Evolutionary conservation across 2,329 filamentous ascomycete genomes (phyloP), one percentile per base, ranked within the genome.

Genomic region (Neonectria hederae): DNA sequence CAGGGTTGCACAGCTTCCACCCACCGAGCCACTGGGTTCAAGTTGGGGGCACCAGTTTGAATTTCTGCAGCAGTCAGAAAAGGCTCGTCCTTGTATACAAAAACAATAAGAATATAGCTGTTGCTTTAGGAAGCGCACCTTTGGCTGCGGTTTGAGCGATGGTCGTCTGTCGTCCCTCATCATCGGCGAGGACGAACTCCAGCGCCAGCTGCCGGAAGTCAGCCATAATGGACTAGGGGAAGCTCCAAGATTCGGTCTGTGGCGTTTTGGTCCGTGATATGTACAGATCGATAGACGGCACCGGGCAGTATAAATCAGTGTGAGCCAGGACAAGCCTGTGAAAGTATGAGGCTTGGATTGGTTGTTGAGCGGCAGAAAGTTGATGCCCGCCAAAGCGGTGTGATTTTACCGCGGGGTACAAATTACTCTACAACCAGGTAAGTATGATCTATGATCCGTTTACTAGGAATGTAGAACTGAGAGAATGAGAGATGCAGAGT

Each of bases 1-100:
- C 85, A 87, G 59, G 80, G 81, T 68, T 84, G 82, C 59, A 87
- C 83, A 38, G 85, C 84, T 49, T 85, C 82, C 28, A 86, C 85
- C 85, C 85, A 87, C 71, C 84, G 82, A 17, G 83, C 83, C 46
- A 87, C 79, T 4, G 82, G 79, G 52, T 83, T 79, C 52, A 82
- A 80, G 67, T 76, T 81, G 43, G 81, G 76, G 0, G 80, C 68
- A 8, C 82, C 78, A 59, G 74, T 76, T 72, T 85, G 77, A 22
- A 87, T 84, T 65, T 81, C 83, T 84, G 22, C 4, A 26, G 24
- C 6, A 10, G 62, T 75, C 42, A 74, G 61, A 59, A 1, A 53
- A 26, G n/a, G 13, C 11, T 49, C 30, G n/a, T 30, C 30, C 5
- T 40, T n/a, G 11, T 14, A 11, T 9, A 35, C 2, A 19, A 32